Evolutionary conservation across 1,284 basidiomycete genomes (phyloP).

Genomic region (Puccinia hordei): DNA sequence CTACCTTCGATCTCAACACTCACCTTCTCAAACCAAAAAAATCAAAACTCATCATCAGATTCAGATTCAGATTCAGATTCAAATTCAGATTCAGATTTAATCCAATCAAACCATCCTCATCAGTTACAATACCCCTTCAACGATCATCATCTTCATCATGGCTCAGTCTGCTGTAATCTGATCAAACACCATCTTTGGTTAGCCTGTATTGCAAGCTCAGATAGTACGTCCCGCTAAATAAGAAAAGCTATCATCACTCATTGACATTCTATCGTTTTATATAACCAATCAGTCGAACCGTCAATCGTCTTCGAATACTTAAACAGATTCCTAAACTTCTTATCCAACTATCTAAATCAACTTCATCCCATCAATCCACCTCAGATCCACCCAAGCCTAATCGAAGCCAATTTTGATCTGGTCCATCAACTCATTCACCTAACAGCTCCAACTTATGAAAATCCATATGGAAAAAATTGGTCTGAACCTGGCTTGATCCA

Average conservation of each 20-base stretch:
- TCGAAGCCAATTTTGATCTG: constrained; percentile 18
- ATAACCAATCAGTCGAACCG: not conserved
- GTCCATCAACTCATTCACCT: constrained; percentile 25
- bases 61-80: constrained; percentile 7
- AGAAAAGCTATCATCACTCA: no score
- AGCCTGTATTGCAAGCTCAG: not conserved
- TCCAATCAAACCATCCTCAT: not conserved
- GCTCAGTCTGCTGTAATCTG: constrained; percentile 15
- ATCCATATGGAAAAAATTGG: constrained; percentile 20
- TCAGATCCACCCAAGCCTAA: not conserved
- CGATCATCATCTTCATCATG: not conserved
- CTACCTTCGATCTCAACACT: not conserved
- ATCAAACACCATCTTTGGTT: constrained; percentile 1
- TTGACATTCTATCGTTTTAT: not conserved
- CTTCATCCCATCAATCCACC: not conserved
- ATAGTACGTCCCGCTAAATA: no score
- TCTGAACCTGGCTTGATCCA: not conserved
- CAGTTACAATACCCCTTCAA: not conserved
- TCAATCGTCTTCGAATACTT: constrained; percentile 20
- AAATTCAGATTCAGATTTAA: not conserved
- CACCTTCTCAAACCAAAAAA: no score
- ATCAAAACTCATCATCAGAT: not conserved
- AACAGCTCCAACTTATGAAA: constrained; percentile 1
- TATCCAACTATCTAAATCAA: not conserved
- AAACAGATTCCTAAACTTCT: not conserved